Evolutionary conservation across 352 stramenopile genomes (phyloP).

Genomic region (Globisporangium nagaii): DNA sequence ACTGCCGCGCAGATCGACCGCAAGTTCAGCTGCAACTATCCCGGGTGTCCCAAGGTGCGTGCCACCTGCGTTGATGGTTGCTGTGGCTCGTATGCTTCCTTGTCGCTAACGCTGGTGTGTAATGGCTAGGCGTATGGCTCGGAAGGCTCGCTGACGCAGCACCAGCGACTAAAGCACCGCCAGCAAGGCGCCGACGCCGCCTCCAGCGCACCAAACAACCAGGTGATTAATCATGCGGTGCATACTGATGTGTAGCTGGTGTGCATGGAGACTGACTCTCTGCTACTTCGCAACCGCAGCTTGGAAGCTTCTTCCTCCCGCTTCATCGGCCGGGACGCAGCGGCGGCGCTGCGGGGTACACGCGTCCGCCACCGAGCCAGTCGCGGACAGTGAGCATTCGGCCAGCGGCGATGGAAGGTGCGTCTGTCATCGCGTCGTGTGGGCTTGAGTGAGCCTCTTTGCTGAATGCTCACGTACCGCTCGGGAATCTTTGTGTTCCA

Average conservation of each 20-base stretch:
- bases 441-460: no score
- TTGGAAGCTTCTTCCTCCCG: conserved; percentile 40
- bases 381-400: conserved; percentile 51
- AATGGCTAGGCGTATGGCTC: conserved; percentile 61
- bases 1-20: conserved; percentile 78
- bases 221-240: conserved; percentile 25
- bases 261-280: background rate
- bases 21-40: conserved; percentile 64
- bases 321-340: conserved; percentile 29
- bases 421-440: no score
- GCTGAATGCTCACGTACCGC: no score
- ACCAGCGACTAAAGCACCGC: conserved; percentile 75
- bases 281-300: conserved; percentile 6
- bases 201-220: conserved; percentile 20
- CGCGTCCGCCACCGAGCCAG: background rate
- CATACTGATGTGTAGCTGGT: background rate
- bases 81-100: no score
- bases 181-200: conserved; percentile 25
- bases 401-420: conserved; percentile 35
- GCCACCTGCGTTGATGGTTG: no score
- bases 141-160: conserved; percentile 73
- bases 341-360: conserved; percentile 1
- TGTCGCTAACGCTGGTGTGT: background rate
- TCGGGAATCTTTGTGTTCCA: no score
- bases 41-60: conserved; percentile 57